Evolutionary conservation across 192 early-diverging fungal genomes (phyloP).

Genomic region (Borealophlyctis nickersoniae): DNA sequence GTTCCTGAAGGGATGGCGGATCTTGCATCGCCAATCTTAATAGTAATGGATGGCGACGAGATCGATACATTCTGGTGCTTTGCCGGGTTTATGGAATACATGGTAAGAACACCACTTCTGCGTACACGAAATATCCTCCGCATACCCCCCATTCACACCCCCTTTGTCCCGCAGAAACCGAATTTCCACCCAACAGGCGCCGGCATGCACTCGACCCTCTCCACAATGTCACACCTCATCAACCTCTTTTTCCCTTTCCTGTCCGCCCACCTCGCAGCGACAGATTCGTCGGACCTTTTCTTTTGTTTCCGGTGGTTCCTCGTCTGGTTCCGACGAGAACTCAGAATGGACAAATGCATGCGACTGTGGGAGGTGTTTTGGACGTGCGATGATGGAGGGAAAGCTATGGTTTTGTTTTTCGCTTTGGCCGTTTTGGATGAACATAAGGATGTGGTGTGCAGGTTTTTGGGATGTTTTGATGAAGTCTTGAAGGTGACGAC

Average conservation of each 20-base stretch:
- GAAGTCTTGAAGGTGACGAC: constrained; percentile 86
- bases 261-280: constrained; percentile 10
- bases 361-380: constrained; percentile 81
- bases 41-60: constrained; percentile 76
- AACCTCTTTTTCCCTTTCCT: constrained; percentile 23
- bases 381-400: constrained; percentile 42
- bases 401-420: constrained; percentile 84
- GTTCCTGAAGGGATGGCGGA: constrained; percentile 99
- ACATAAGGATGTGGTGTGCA: constrained; percentile 74
- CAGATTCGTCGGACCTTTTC: constrained; percentile 70
- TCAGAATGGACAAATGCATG: constrained; percentile 75
- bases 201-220: constrained; percentile 30
- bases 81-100: constrained; percentile 78
- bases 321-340: constrained; percentile 93
- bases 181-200: constrained; percentile 23
- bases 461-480: constrained; percentile 76
- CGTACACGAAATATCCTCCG: background rate
- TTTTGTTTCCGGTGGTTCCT: constrained; percentile 96
- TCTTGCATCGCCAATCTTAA: constrained; percentile 80
- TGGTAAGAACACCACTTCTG: constrained; percentile 41
- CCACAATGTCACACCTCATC: constrained; percentile 14
- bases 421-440: constrained; percentile 87
- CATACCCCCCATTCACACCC: no score
- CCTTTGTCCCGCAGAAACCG: no score
- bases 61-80: constrained; percentile 90